Percentiles rank a stretch among this genome's conserved stretches.
Evolutionary conservation across 495 filamentous ascomycete species (phyloP).

Genomic region (Rhypophila decipiens): DNA sequence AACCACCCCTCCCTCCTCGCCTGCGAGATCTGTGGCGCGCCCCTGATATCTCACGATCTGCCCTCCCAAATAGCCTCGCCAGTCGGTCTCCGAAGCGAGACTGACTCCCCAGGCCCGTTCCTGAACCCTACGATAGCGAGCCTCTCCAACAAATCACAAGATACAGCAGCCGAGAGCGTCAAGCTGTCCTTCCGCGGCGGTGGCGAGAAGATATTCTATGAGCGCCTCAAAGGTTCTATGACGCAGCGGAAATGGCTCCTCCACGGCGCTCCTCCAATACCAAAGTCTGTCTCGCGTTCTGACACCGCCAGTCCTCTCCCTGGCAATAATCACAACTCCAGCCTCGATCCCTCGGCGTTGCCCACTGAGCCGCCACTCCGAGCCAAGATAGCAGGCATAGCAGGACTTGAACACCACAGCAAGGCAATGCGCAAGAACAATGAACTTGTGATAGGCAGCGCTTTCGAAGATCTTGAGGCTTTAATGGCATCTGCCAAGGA

Average conservation of each 20-base stretch:
- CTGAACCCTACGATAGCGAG: conserved; percentile 28
- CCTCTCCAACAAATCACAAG: not conserved
- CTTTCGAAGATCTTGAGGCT: conserved; percentile 94
- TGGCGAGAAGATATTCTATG: conserved; percentile 84
- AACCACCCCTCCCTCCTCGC: conserved; percentile 83
- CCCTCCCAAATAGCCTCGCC: conserved; percentile 33
- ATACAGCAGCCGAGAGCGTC: conserved; percentile 55
- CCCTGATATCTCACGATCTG: conserved; percentile 55
- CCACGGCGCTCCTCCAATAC: conserved; percentile 85
- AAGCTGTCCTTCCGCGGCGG: conserved; percentile 89
- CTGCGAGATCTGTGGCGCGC: conserved; percentile 88
- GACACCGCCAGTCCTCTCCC: conserved; percentile 43
- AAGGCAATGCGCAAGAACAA: conserved; percentile 83
- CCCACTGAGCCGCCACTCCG: too few species aligned
- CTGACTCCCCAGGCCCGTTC: conserved; percentile 67
- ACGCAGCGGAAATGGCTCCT: conserved; percentile 95
- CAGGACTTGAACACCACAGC: conserved; percentile 79
- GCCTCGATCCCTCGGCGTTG: too few species aligned
- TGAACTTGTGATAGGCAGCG: conserved; percentile 83
- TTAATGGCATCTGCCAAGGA: conserved; percentile 97
- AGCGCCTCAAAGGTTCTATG: conserved; percentile 78
- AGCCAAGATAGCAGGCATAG: conserved; percentile 76
- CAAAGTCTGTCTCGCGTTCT: conserved; percentile 49
- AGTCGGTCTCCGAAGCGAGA: conserved; percentile 44
- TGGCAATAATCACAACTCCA: too few species aligned